Evolutionary conservation across 2,329 filamentous ascomycete genomes (phyloP).

Genomic region (Xylariomycetidae sp.): DNA sequence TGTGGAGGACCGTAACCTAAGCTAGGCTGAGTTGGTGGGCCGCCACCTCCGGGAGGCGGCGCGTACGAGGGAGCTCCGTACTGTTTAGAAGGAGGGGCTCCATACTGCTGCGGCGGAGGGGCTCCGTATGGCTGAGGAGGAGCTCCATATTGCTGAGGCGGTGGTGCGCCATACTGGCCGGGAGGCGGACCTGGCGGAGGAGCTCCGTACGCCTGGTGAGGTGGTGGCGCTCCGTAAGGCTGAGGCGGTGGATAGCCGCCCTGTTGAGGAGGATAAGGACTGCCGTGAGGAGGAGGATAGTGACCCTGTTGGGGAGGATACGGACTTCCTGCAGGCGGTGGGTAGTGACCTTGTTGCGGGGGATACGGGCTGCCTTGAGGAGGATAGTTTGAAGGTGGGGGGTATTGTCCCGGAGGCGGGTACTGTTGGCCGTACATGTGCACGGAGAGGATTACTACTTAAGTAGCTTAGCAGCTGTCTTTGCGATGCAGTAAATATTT

Average conservation of each 20-base stretch:
- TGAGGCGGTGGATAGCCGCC: conserved; percentile 16
- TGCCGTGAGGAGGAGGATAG: conserved; percentile 23
- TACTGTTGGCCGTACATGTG: conserved; percentile 19
- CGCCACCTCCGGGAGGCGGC: conserved; percentile 17
- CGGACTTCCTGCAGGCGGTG: conserved; percentile 11
- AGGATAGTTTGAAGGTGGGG: conserved; percentile 18
- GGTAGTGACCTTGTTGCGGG: conserved; percentile 21
- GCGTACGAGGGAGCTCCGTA: conserved; percentile 24
- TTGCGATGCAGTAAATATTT: too few species aligned
- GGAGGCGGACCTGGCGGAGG: too few species aligned
- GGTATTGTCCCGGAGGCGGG: conserved; percentile 25
- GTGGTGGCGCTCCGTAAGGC: conserved; percentile 30
- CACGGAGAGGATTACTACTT: too few species aligned
- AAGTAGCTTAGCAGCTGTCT: too few species aligned
- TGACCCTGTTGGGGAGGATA: conserved; percentile 23
- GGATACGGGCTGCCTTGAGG: conserved; percentile 19
- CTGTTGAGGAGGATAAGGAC: conserved; percentile 24
- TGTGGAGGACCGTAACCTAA: conserved; percentile 71
- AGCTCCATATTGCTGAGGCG: conserved; percentile 29
- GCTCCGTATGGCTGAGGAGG: conserved; percentile 30
- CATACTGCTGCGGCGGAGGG: conserved; percentile 32
- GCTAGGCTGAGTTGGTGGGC: conserved; percentile 60
- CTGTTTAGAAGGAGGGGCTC: conserved; percentile 37
- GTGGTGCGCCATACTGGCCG: conserved; percentile 31
- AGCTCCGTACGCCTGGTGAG: conserved; percentile 33